Evolutionary conservation across 306 rosid genomes (phyloP).

Genomic region (Psophocarpus tetragonolobus): DNA sequence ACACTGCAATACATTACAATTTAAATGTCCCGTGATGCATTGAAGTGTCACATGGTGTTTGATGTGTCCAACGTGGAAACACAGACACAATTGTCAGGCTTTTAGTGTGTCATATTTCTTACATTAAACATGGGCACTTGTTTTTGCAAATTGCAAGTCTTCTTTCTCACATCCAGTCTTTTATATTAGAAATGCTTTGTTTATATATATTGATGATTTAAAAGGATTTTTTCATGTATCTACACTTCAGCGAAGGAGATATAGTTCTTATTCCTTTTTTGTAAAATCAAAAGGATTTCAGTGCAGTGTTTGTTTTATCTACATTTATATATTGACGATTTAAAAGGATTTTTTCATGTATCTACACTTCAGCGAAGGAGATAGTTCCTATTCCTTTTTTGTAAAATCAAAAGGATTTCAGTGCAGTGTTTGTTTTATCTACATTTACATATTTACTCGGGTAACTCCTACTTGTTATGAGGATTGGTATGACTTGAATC

Average conservation of each 20-base stretch:
- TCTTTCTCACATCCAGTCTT: neutral
- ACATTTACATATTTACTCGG: slow-evolving; percentile 3
- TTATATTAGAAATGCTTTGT: neutral
- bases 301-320: neutral
- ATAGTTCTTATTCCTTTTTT: slow-evolving; percentile 3
- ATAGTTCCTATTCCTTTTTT: slow-evolving; percentile 4
- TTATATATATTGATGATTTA: slow-evolving; percentile 1
- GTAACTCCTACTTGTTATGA: slow-evolving; percentile 7
- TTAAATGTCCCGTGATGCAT: slow-evolving; percentile 3
- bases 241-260: slow-evolving; percentile 1
- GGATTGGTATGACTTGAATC: too few relatives aligned
- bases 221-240: neutral
- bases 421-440: neutral
- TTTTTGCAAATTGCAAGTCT: slow-evolving; percentile 1
- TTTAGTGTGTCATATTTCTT: neutral
- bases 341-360: neutral
- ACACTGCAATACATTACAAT: neutral
- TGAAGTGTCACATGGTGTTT: neutral
- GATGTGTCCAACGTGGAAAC: slow-evolving; percentile 6
- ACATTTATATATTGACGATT: slow-evolving; percentile 1
- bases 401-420: neutral
- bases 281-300: neutral
- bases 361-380: neutral
- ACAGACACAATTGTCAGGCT: neutral
- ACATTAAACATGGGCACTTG: neutral